phyloP scores from a whole-genome alignment of 805 yeast genomes.

The Blastobotrys mokoenaii region DNA sequence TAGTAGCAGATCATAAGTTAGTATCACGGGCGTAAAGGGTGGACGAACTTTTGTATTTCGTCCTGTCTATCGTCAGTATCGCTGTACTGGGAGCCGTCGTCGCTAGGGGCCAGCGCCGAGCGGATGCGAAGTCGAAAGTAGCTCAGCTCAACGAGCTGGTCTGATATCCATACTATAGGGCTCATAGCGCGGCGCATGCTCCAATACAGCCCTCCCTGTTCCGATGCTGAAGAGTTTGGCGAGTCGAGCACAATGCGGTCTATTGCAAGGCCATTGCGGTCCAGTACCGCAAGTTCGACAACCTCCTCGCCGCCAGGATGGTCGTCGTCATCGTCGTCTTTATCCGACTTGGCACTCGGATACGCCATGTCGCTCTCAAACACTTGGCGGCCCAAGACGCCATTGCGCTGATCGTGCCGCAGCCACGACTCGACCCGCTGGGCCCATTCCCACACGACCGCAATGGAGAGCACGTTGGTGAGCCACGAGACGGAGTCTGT shows the following conservation, averaged over 20 bases:
- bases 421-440: slow-evolving; percentile 53
- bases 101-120: neutral
- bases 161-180: slow-evolving; percentile 6
- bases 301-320: neutral
- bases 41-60: neutral
- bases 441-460: slow-evolving; percentile 82
- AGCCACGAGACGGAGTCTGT: slow-evolving; percentile 68
- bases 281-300: neutral
- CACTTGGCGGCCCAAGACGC: slow-evolving; percentile 66
- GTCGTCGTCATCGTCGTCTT: neutral
- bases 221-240: neutral
- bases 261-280: neutral
- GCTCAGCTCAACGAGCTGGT: slow-evolving; percentile 5
- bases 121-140: neutral
- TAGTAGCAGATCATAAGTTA: too few relatives aligned
- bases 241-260: neutral
- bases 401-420: slow-evolving; percentile 54
- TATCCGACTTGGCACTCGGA: neutral
- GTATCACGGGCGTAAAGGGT: neutral
- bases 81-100: neutral
- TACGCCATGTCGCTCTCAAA: slow-evolving; percentile 51
- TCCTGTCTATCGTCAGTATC: neutral
- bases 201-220: neutral
- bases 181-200: neutral
- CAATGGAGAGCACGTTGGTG: slow-evolving; percentile 61